Evolutionary conservation across 73 alveolate genomes (phyloP).

Genomic region (Effrenium voratum): DNA sequence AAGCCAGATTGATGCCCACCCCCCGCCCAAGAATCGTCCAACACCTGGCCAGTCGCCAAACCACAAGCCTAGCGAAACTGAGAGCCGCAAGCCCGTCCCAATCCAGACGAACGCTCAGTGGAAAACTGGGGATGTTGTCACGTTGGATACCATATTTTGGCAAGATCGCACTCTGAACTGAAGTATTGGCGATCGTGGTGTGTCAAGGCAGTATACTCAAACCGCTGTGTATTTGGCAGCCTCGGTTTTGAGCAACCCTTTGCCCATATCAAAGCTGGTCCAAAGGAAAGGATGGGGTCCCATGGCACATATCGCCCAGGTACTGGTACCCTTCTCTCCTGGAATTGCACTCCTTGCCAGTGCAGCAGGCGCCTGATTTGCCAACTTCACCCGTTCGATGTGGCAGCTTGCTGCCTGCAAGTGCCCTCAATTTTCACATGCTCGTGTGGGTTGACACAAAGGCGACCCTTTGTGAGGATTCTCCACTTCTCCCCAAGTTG

Average conservation of each 20-base stretch:
- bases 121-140: not conserved
- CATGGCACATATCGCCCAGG: not conserved
- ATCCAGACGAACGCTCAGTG: too few species aligned
- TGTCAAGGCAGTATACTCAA: not conserved
- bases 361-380: conserved; percentile 93
- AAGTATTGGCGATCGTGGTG: not conserved
- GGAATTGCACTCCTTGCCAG: conserved; percentile 62
- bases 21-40: too few species aligned
- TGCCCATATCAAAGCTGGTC: not conserved
- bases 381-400: not conserved
- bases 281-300: not conserved
- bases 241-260: not conserved
- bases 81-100: too few species aligned
- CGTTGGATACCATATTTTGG: not conserved
- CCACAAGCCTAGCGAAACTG: too few species aligned
- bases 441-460: not conserved
- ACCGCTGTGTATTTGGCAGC: not conserved
- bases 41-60: too few species aligned
- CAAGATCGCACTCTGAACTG: not conserved
- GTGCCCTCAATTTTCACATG: not conserved
- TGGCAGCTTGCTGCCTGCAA: not conserved
- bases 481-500: not conserved
- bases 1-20: too few species aligned
- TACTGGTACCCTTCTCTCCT: conserved; percentile 61
- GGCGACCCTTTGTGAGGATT: not conserved